Evolutionary conservation across 495 filamentous ascomycete genomes (phyloP).

Genomic region (Penicillium paxilli): DNA sequence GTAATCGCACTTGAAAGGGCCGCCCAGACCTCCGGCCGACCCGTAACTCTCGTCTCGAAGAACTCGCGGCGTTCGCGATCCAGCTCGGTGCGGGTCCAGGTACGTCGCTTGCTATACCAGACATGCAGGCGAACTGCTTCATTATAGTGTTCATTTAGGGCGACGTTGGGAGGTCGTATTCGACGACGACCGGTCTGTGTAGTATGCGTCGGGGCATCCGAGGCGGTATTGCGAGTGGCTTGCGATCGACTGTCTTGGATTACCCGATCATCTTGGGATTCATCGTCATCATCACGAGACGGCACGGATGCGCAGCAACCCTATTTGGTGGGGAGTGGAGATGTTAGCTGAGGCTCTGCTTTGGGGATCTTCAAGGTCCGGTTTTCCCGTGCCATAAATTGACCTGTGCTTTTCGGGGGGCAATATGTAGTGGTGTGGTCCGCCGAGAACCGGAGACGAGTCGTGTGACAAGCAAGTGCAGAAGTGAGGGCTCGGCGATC

Average conservation of each 20-base stretch:
- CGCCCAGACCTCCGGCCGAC: conserved; percentile 74
- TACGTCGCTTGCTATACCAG: conserved; percentile 50
- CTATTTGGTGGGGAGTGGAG: conserved; percentile 12
- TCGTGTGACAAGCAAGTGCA: conserved; percentile 1
- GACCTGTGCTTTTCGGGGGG: not conserved
- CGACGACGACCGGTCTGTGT: conserved; percentile 12
- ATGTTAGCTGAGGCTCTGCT: conserved; percentile 4
- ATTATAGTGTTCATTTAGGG: conserved; percentile 51
- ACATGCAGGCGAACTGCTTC: conserved; percentile 49
- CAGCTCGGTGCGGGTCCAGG: conserved; percentile 53
- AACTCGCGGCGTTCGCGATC: conserved; percentile 61
- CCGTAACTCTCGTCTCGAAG: conserved; percentile 81
- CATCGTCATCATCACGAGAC: conserved; percentile 37
- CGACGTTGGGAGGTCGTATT: conserved; percentile 15
- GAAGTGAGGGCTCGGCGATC: not conserved
- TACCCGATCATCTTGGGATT: conserved; percentile 15
- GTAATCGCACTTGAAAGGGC: conserved; percentile 66
- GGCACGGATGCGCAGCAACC: conserved; percentile 41
- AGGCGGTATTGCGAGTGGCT: conserved; percentile 10
- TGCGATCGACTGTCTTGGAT: conserved; percentile 18
- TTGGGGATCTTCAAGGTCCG: not conserved
- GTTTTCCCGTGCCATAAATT: too few relatives aligned
- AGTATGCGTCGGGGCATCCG: conserved; percentile 6
- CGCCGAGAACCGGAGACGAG: not conserved
- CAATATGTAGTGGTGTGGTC: not conserved